Percentiles rank a stretch among this genome's conserved stretches.
Conservation (phyloP, 106 monocot species). For the Hemerocallis citrina region DNA sequence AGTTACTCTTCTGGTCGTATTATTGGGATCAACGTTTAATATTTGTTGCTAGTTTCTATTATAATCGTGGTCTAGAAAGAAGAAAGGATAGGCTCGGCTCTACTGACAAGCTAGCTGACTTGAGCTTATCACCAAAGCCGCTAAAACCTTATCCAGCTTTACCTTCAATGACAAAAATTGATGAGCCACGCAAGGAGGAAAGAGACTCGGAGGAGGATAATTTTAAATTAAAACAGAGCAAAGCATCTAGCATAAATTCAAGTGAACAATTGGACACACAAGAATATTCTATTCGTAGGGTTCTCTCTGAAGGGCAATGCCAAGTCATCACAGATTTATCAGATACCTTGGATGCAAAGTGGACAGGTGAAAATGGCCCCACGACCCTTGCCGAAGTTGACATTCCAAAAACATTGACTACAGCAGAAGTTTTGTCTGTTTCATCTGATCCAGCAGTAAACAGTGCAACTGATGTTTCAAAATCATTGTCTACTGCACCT, state of each 20-base stretch:
- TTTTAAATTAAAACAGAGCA: constrained; percentile 10
- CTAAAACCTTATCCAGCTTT: constrained; percentile 1
- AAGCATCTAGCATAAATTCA: constrained; percentile 17
- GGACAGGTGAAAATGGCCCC: constrained; percentile 60
- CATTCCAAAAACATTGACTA: constrained; percentile 4
- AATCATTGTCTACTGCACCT: neutral
- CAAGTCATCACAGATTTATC: constrained; percentile 41
- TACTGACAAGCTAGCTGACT: constrained; percentile 22
- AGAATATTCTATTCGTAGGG: constrained; percentile 31
- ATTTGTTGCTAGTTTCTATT: constrained; percentile 25
- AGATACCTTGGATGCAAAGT: constrained; percentile 65
- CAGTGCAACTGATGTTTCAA: neutral
- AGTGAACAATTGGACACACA: constrained; percentile 23
- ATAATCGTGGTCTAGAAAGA: constrained; percentile 10
- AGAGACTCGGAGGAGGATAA: constrained; percentile 9
- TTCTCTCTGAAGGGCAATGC: constrained; percentile 64
- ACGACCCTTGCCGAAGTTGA: constrained; percentile 5
- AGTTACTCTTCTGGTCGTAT: constrained; percentile 59
- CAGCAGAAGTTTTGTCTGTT: constrained; percentile 6
- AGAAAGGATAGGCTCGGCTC: constrained; percentile 20
- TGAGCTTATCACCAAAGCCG: constrained; percentile 14
- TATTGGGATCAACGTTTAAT: constrained; percentile 70
- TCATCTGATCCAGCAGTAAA: constrained; percentile 16
- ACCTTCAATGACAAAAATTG: constrained; percentile 4
- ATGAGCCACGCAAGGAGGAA: constrained; percentile 15